Conservation (phyloP, 2,329 filamentous ascomycete species). For the Lachnellula cervina region DNA sequence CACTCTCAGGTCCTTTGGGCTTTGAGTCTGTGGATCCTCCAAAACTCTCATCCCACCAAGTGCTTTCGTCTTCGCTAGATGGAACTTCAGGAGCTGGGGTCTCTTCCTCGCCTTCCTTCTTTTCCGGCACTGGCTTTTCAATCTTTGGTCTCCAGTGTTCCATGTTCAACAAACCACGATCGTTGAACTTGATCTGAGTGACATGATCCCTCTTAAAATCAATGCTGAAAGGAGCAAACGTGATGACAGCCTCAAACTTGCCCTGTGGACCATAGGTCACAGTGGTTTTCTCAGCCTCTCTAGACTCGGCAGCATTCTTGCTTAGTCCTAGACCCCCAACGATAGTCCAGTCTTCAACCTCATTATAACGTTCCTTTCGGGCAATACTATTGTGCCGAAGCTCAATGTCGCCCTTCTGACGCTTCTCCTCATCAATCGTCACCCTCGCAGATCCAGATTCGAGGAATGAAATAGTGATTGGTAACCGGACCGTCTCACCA, state of each 20-base stretch:
- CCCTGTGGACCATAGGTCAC: slow-evolving; percentile 74
- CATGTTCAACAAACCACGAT: slow-evolving; percentile 82
- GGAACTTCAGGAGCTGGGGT: slow-evolving; percentile 30
- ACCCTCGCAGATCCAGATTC: slow-evolving; percentile 85
- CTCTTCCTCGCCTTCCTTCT: slow-evolving; percentile 40
- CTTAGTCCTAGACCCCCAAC: slow-evolving; percentile 75
- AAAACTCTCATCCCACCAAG: slow-evolving; percentile 97
- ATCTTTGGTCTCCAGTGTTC: slow-evolving; percentile 93
- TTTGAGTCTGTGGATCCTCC: slow-evolving; percentile 94
- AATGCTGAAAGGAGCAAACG: slow-evolving; percentile 74
- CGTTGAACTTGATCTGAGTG: slow-evolving; percentile 83
- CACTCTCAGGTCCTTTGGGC: slow-evolving; percentile 88
- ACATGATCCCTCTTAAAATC: slow-evolving; percentile 81
- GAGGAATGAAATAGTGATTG: slow-evolving; percentile 81
- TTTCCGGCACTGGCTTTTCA: slow-evolving; percentile 44
- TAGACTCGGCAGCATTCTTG: slow-evolving; percentile 63
- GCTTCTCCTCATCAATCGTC: slow-evolving; percentile 84
- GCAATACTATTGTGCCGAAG: slow-evolving; percentile 78
- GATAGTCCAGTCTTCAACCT: slow-evolving; percentile 79
- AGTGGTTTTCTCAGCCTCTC: slow-evolving; percentile 64
- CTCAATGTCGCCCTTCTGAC: slow-evolving; percentile 83
- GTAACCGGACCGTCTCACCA: slow-evolving; percentile 69
- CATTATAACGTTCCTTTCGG: slow-evolving; percentile 91
- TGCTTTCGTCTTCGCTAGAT: slow-evolving; percentile 69
- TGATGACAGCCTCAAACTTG: slow-evolving; percentile 77